Conservation (phyloP, 2,329 filamentous ascomycete genomes). For the Thermothelomyces thermophilus region DNA sequence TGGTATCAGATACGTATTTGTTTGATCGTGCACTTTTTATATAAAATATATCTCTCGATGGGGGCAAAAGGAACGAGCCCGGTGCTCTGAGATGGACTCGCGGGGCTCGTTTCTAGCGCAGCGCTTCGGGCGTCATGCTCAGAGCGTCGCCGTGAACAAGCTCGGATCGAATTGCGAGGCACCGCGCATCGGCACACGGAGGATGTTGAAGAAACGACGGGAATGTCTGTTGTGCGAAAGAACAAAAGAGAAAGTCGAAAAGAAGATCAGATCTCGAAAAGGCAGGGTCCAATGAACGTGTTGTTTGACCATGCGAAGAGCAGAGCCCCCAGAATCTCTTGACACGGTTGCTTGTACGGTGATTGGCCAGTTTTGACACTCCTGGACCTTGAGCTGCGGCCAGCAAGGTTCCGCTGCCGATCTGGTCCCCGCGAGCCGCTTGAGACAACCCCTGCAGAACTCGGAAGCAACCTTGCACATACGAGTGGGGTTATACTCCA, state of each 20-base stretch:
- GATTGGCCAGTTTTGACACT: conserved; percentile 15
- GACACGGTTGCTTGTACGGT: conserved; percentile 12
- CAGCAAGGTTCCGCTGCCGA: not conserved
- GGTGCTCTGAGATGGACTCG: not conserved
- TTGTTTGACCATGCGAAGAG: not conserved
- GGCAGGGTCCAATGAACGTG: not conserved
- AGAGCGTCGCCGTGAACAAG: not conserved
- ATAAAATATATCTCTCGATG: not conserved
- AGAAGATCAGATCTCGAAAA: not conserved
- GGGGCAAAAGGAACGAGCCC: not conserved
- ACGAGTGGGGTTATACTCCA: too few species aligned
- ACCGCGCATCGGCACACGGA: not conserved
- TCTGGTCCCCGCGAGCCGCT: not conserved
- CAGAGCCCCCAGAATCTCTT: not conserved
- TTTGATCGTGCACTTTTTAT: not conserved
- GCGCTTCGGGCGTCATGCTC: not conserved
- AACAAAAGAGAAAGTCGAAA: not conserved
- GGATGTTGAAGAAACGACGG: too few species aligned
- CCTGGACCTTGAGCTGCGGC: not conserved
- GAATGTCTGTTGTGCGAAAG: not conserved
- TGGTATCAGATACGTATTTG: not conserved
- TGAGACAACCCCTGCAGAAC: not conserved
- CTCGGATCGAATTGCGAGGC: not conserved
- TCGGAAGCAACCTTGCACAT: not conserved
- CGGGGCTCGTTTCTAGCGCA: not conserved